phyloP scores from a whole-genome alignment of 305 asterid genomes.

The Fraxinus nigra region DNA sequence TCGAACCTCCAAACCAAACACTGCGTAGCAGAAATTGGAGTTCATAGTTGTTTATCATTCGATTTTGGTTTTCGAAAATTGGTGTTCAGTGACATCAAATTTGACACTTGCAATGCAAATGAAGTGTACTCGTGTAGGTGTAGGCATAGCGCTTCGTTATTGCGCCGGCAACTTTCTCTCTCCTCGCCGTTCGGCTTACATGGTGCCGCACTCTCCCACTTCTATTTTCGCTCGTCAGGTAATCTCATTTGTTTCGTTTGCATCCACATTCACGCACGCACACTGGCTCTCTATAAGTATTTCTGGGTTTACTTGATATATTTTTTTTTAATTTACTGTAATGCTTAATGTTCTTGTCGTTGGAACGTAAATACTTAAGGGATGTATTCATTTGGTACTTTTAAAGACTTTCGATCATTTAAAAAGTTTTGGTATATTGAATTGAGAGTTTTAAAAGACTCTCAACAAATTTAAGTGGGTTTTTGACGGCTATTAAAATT shows the following conservation, averaged over 20 bases:
- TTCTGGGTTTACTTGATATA: background rate
- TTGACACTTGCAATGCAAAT: slow-evolving; percentile 31
- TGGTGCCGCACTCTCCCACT: slow-evolving; percentile 16
- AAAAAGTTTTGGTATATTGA: no score
- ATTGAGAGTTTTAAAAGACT: no score
- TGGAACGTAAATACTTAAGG: background rate
- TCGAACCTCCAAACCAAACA: no score
- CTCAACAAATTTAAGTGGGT: no score
- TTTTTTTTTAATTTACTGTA: background rate
- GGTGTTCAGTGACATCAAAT: background rate
- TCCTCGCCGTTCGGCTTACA: slow-evolving; percentile 20
- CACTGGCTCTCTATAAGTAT: background rate
- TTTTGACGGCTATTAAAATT: no score
- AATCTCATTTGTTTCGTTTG: background rate
- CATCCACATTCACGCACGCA: background rate
- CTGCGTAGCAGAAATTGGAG: background rate
- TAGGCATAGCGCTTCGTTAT: slow-evolving; percentile 27
- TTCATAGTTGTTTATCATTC: background rate
- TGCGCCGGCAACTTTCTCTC: slow-evolving; percentile 30
- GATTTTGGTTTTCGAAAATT: background rate
- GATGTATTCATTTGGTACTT: no score
- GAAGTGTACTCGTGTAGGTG: slow-evolving; percentile 33
- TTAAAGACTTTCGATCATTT: no score
- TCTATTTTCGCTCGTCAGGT: slow-evolving; percentile 37
- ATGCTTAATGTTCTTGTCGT: background rate